Conservation (phyloP, 2,329 filamentous ascomycete species). For the Colletotrichum lentis region DNA sequence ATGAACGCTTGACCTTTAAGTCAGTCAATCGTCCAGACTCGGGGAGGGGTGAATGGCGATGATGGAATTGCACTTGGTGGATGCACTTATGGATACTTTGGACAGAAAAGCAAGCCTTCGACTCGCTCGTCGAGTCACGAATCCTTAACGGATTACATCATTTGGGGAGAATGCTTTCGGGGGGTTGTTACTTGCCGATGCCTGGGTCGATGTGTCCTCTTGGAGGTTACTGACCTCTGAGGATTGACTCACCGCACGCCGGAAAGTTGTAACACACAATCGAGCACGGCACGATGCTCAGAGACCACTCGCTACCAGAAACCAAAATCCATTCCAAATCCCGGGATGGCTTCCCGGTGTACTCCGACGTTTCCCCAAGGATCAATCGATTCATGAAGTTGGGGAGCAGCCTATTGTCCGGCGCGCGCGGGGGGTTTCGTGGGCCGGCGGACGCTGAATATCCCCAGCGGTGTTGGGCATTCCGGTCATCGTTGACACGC, state of each 20-base stretch:
- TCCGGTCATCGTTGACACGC: constrained; percentile 70
- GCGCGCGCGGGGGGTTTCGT: constrained; percentile 60
- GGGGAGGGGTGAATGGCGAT: not conserved
- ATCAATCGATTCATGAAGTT: not conserved
- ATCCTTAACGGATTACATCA: constrained; percentile 8
- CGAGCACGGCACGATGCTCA: constrained; percentile 14
- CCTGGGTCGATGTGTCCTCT: too few relatives aligned
- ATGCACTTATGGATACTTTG: constrained; percentile 22
- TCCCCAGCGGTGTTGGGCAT: constrained; percentile 69
- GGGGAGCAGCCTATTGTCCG: constrained; percentile 53
- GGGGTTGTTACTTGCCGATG: not conserved
- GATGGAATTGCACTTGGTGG: constrained; percentile 25
- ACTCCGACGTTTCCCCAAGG: constrained; percentile 4
- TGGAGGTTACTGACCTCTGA: too few relatives aligned
- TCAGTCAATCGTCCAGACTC: not conserved
- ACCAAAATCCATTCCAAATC: not conserved
- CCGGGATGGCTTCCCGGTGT: constrained; percentile 35
- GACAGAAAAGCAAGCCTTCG: constrained; percentile 17
- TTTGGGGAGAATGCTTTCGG: not conserved
- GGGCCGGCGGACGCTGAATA: constrained; percentile 70
- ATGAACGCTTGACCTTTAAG: not conserved
- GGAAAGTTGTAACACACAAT: not conserved
- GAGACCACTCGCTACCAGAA: not conserved
- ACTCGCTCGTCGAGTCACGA: constrained; percentile 29
- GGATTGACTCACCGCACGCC: constrained; percentile 8